Percentiles rank a stretch among this genome's conserved stretches.
phyloP scores from a whole-genome alignment of 2,329 filamentous ascomycete species.

The Thermoascus crustaceus region DNA sequence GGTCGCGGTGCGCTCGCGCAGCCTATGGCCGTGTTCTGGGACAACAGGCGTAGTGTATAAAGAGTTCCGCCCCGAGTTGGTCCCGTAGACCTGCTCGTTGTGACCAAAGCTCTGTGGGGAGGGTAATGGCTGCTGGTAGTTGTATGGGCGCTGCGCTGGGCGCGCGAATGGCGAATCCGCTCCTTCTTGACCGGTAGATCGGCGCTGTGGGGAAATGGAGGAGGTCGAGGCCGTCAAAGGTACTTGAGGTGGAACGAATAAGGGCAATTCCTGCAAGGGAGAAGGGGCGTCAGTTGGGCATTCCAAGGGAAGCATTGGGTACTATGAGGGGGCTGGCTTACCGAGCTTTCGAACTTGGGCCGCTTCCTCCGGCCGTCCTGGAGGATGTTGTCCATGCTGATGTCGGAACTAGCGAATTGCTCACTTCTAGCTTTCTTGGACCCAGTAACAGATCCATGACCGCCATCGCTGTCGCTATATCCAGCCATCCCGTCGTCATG shows the following conservation, averaged over 20 bases:
- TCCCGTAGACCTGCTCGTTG: conserved; percentile 33
- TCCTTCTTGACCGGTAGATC: conserved; percentile 63
- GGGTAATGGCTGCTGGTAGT: conserved; percentile 66
- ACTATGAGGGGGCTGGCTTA: conserved; percentile 48
- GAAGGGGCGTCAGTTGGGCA: conserved; percentile 9
- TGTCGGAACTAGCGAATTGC: conserved; percentile 87
- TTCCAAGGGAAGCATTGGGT: conserved; percentile 14
- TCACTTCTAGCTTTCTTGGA: conserved; percentile 72
- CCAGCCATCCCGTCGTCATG: conserved; percentile 65
- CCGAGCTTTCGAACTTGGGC: conserved; percentile 92
- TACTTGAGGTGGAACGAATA: conserved; percentile 91
- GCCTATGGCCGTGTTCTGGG: conserved; percentile 53
- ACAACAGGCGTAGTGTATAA: conserved; percentile 55
- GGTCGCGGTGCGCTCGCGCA: conserved; percentile 56
- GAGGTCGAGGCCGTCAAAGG: conserved; percentile 92
- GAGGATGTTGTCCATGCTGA: conserved; percentile 96
- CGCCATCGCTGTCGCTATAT: conserved; percentile 83
- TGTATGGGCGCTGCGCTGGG: conserved; percentile 70
- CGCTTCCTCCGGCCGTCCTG: conserved; percentile 92
- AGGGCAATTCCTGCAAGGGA: conserved; percentile 68
- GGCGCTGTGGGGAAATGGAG: conserved; percentile 87
- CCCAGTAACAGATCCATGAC: conserved; percentile 61
- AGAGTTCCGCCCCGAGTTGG: conserved; percentile 22
- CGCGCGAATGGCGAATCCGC: conserved; percentile 63
- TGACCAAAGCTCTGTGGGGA: conserved; percentile 73